phyloP scores from a whole-genome alignment of 1,284 basidiomycete genomes.

The Crepidotus sp. region DNA sequence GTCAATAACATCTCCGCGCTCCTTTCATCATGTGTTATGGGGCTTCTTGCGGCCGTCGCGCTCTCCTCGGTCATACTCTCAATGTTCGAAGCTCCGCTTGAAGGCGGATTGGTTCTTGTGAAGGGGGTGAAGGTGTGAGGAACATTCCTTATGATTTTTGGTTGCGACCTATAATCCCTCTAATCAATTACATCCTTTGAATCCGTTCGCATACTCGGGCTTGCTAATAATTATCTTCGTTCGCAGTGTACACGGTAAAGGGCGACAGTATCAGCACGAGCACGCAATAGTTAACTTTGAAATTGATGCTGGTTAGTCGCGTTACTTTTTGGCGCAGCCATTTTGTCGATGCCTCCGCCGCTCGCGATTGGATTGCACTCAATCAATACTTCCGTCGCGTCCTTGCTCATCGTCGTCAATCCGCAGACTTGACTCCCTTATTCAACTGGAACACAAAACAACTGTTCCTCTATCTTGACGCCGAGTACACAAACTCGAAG shows the following conservation, averaged over 20 bases:
- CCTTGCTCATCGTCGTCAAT: not conserved
- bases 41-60: slow-evolving; percentile 65
- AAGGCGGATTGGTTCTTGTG: slow-evolving; percentile 10
- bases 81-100: slow-evolving; percentile 33
- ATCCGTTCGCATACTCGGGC: not conserved
- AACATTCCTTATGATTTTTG: not conserved
- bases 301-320: slow-evolving; percentile 55
- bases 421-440: slow-evolving; percentile 64
- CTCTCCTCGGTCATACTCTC: slow-evolving; percentile 49
- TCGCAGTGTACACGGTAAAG: slow-evolving; percentile 44
- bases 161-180: no score
- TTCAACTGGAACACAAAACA: slow-evolving; percentile 97
- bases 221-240: not conserved
- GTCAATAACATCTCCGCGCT: slow-evolving; percentile 68
- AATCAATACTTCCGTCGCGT: not conserved
- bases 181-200: not conserved
- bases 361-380: no score
- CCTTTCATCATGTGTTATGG: slow-evolving; percentile 73
- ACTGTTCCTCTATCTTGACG: slow-evolving; percentile 76
- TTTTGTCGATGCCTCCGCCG: no score
- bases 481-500: slow-evolving; percentile 65
- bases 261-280: slow-evolving; percentile 56
- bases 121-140: slow-evolving; percentile 49
- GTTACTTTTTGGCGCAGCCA: no score
- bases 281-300: slow-evolving; percentile 73